Evolutionary conservation across 305 asterid species (phyloP), one percentile per base, ranked within the genome.

Genomic region (Fraxinus platypoda): DNA sequence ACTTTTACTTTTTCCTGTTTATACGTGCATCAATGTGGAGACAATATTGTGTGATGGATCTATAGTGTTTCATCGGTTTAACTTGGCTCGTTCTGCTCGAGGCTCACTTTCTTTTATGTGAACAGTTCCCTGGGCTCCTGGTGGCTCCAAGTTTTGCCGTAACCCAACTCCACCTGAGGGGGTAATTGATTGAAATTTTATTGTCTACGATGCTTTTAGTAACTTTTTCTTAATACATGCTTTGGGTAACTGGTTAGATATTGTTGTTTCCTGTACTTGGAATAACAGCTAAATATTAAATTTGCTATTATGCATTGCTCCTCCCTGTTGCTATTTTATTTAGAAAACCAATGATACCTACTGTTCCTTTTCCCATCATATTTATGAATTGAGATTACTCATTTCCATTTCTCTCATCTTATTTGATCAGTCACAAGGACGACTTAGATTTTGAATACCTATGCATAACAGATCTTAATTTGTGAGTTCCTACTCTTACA

Each of bases 51-150:
- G 17, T 25, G 35, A 46, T 21, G 46, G 26, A 4, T 74, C n/a
- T 7, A 81, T 13, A 64, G 3, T 31, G 17, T 57, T 5, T 59
- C 62, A 75, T 49, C 25, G 13, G 21, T 70, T 76, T 72, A 23
- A 31, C 19, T 80, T 43, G 38, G 19, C 46, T 80, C 19, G 11
- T 84, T 72, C 21, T 54, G 70, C 73, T 74, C 21, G 30, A 17
- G 64, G 19, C 85, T 83, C 33, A 86, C 80, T 12, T 41, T 62
- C 34, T 74, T 78, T 79, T 84, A 49, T 85, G 54, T 84, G 80
- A 82, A 85, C 98, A 97, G 99, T 97, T 85, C 98, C 98, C 52
- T 97, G 99, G 99, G 99, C 99, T 86, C 99, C 99, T 81, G 98
- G 98, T 83, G 99, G 99, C 88, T 49, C 90, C 92, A 97, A 95